Conservation (phyloP, 306 rosid genomes). For the Malus sylvestris region DNA sequence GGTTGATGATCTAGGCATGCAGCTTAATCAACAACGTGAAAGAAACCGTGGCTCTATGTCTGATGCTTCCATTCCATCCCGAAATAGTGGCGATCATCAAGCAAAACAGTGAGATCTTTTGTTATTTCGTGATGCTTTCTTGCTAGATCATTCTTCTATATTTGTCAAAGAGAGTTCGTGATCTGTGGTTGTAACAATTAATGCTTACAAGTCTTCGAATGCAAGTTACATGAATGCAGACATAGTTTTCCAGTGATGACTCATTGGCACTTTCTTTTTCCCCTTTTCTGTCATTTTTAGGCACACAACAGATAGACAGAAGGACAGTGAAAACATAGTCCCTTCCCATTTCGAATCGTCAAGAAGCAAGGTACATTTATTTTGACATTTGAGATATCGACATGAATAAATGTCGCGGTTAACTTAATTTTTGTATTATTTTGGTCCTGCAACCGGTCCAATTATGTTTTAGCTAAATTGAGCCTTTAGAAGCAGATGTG, state of each 20-base stretch:
- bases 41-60: constrained; percentile 17
- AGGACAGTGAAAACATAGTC: constrained; percentile 36
- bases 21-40: constrained; percentile 48
- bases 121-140: constrained; percentile 1
- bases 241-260: neutral
- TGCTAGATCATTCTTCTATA: neutral
- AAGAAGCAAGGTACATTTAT: constrained; percentile 60
- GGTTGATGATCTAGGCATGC: constrained; percentile 46
- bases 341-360: constrained; percentile 38
- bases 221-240: neutral
- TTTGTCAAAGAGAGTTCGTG: too few relatives aligned
- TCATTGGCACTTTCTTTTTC: constrained; percentile 4
- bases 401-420: constrained; percentile 9
- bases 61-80: constrained; percentile 11
- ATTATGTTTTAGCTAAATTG: neutral
- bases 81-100: constrained; percentile 24
- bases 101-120: constrained; percentile 45
- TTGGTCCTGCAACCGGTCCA: neutral
- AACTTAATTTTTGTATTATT: neutral
- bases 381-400: neutral
- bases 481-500: neutral
- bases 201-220: neutral
- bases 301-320: constrained; percentile 47
- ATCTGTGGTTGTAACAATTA: neutral
- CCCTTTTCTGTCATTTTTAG: constrained; percentile 11